phyloP scores from a whole-genome alignment of 805 yeast genomes.

The Saitoella complicata region DNA sequence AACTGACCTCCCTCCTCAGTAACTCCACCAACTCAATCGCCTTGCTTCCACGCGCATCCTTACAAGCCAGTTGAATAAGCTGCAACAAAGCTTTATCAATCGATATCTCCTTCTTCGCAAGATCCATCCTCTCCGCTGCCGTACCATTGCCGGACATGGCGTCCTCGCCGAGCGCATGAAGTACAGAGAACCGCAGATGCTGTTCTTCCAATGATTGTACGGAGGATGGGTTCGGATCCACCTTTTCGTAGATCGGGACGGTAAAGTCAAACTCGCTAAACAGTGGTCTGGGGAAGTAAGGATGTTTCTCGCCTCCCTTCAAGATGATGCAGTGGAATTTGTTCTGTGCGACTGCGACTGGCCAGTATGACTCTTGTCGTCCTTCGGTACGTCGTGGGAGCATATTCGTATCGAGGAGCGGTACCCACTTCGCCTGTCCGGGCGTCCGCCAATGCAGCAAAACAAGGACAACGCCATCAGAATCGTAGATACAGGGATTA shows the following conservation, averaged over 20 bases:
- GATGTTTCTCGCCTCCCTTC: conserved; percentile 41
- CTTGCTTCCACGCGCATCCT: conserved; percentile 29
- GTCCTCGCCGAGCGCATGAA: conserved; percentile 10
- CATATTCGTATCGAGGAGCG: conserved; percentile 47
- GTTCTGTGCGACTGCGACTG: conserved; percentile 54
- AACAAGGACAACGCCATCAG: conserved; percentile 53
- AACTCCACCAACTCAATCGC: conserved; percentile 56
- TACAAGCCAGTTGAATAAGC: conserved; percentile 59
- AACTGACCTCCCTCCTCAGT: conserved; percentile 60
- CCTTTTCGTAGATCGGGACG: conserved; percentile 36
- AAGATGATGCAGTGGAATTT: conserved; percentile 58
- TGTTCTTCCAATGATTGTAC: conserved; percentile 10
- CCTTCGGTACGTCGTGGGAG: conserved; percentile 30
- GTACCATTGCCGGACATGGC: conserved; percentile 21
- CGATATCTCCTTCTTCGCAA: conserved; percentile 32
- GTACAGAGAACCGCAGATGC: conserved; percentile 7
- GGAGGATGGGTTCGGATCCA: conserved; percentile 2
- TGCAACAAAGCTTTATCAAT: conserved; percentile 68
- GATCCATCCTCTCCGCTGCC: conserved; percentile 35
- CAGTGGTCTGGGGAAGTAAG: conserved; percentile 69
- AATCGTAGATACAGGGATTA: conserved; percentile 81
- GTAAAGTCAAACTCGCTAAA: conserved; percentile 62
- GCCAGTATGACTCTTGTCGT: conserved; percentile 65
- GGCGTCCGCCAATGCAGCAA: conserved; percentile 66
- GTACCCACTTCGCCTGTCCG: conserved; percentile 72